Base-by-base conservation (phyloP, 495 filamentous ascomycete species). In the Talaromyces trachyspermus region DNA sequence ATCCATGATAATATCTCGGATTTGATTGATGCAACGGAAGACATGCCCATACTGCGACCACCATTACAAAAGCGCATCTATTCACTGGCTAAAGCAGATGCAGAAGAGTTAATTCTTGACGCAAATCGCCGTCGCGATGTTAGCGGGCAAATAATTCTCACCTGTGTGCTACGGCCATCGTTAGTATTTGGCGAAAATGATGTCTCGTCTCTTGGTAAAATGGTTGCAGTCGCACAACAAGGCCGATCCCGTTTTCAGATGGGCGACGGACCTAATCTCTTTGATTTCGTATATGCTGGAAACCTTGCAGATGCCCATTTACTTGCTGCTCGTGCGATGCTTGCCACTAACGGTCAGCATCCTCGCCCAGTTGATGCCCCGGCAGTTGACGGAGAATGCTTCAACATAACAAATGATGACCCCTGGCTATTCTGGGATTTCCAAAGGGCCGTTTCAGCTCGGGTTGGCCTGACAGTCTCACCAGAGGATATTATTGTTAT, bases 1-100 rank as follows among this genome's bases (percentile, higher is more conserved):
- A 51, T 68, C 22, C 58, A 65, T 43, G 57, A 67, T 43, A 55
- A 52, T 24, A 18, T 52, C 17, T 36, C 50, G 23, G 52, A 64
- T 42, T 40, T 67, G n/a, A 24, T 54, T 20, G 33, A 54, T 17
- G 58, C 56, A 7, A 50, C 59, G 19, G 62, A 67, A 20, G 49
- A 46, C 18, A 37, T 37, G 30, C 62, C 62, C 10, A 47, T 63
- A n/a, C 38, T 62, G 18, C 26, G 45, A 3, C 43, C n/a, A 12
- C 57, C 59, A 17, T 6, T 23, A 12, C 61, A 63, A 29, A 53
- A 54, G 40, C 45, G 49, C 8, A 15, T 55, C 6, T 66, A 66
- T 49, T 42, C 49, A 10, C 43, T 50, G 6, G 63, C 55, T 10
- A 68, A 68, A 53, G 58, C 56, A 2, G 38, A 49, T 5, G 63